A percentile compares a stretch with the other conserved stretches of the same genome.
Evolutionary conservation across 306 rosid species (phyloP).

Genomic region (Purshia tridentata): DNA sequence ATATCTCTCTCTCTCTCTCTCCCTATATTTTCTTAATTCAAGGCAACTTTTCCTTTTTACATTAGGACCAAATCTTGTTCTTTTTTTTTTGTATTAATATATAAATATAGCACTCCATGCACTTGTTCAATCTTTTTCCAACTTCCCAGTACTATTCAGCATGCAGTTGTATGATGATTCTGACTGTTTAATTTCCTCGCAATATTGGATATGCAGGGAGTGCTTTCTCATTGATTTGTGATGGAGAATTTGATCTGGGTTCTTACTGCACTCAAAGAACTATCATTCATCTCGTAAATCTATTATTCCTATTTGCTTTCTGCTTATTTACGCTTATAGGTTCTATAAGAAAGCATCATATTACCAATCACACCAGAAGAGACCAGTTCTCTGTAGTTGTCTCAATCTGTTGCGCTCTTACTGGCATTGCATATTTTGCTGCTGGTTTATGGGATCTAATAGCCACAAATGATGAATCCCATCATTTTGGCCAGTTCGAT

Average conservation of each 20-base stretch:
- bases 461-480: constrained; percentile 17
- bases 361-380: constrained; percentile 23
- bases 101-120: background rate
- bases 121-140: background rate
- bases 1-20: too few relatives aligned
- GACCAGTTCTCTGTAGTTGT: constrained; percentile 29
- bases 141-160: background rate
- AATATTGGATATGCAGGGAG: constrained; percentile 34
- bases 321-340: constrained; percentile 25
- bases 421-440: constrained; percentile 39
- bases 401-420: constrained; percentile 44
- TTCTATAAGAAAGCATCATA: constrained; percentile 25
- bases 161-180: background rate
- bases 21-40: too few relatives aligned
- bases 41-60: too few relatives aligned
- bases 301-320: constrained; percentile 40
- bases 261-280: constrained; percentile 46
- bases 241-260: constrained; percentile 36
- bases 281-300: constrained; percentile 32
- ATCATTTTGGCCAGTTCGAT: constrained; percentile 28
- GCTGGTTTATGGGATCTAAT: constrained; percentile 41
- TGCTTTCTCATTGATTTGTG: constrained; percentile 40
- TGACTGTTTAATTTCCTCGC: background rate
- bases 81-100: too few relatives aligned
- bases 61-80: too few relatives aligned